Percentiles rank a stretch among this genome's conserved stretches.
Conservation (phyloP, 192 early-diverging fungal species). For the Rhizoclosmatium globosum region DNA sequence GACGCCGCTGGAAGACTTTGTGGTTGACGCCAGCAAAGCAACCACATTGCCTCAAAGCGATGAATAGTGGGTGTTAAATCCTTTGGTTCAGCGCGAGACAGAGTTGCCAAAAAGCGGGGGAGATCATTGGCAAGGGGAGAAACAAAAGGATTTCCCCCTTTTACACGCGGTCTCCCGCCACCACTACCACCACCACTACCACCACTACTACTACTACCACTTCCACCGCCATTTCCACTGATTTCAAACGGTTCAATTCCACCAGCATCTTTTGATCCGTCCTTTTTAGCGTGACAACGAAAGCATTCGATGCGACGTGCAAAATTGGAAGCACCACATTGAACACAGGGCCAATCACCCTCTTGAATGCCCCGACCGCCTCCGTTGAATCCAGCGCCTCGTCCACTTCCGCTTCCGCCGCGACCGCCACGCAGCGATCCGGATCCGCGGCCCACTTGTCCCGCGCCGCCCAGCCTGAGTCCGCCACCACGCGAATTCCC, state of each 20-base stretch:
- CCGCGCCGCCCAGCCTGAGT: slow-evolving; percentile 28
- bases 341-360: slow-evolving; percentile 1
- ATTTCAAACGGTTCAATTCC: neutral
- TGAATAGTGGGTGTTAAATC: slow-evolving; percentile 4
- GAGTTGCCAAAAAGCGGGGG: neutral
- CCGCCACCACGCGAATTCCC: neutral
- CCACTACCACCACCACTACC: neutral
- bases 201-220: no score
- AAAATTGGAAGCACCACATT: neutral
- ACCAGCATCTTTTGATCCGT: neutral
- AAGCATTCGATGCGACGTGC: slow-evolving; percentile 2
- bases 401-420: slow-evolving; percentile 17
- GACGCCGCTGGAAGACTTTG: neutral
- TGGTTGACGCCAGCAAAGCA: slow-evolving; percentile 29
- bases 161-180: neutral
- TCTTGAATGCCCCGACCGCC: neutral
- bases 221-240: neutral
- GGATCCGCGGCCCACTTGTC: slow-evolving; percentile 25
- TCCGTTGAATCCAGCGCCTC: slow-evolving; percentile 28
- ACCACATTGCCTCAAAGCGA: slow-evolving; percentile 17
- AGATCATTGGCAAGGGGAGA: neutral
- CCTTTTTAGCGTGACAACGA: neutral
- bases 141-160: neutral
- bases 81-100: neutral
- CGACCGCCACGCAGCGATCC: slow-evolving; percentile 18